Percentiles rank a stretch among this genome's conserved stretches.
Conservation (phyloP, 2,329 filamentous ascomycete genomes). For the Epicoccum nigrum region DNA sequence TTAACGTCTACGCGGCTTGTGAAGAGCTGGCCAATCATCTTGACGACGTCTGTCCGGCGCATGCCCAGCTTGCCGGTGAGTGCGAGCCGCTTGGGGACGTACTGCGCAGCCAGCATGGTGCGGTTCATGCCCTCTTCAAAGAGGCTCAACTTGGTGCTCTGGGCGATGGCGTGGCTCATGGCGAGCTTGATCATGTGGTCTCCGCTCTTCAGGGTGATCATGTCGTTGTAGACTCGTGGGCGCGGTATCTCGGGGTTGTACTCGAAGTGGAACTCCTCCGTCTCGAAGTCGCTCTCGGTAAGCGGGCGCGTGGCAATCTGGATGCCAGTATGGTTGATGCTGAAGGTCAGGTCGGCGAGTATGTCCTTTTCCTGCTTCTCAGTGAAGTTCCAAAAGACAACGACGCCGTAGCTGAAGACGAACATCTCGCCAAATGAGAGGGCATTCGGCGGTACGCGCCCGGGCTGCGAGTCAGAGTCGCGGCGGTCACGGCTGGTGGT, state of each 20-base stretch:
- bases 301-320: slow-evolving; percentile 79
- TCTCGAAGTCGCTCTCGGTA: slow-evolving; percentile 91
- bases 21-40: slow-evolving; percentile 87
- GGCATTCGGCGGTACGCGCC: slow-evolving; percentile 69
- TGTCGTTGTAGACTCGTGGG: slow-evolving; percentile 96
- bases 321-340: slow-evolving; percentile 67
- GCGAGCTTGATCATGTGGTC: slow-evolving; percentile 99
- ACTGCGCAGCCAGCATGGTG: slow-evolving; percentile 91
- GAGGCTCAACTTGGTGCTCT: slow-evolving; percentile 94
- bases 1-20: slow-evolving; percentile 97
- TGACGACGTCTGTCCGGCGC: slow-evolving; percentile 89
- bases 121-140: slow-evolving; percentile 96
- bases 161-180: slow-evolving; percentile 95
- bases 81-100: slow-evolving; percentile 87
- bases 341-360: slow-evolving; percentile 91
- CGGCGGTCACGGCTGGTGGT: slow-evolving; percentile 19
- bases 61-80: slow-evolving; percentile 90
- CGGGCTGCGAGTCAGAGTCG: slow-evolving; percentile 34
- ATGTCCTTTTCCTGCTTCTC: slow-evolving; percentile 96
- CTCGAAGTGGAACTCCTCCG: slow-evolving; percentile 97
- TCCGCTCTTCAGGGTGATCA: slow-evolving; percentile 93
- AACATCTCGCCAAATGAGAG: slow-evolving; percentile 93
- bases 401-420: slow-evolving; percentile 95
- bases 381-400: slow-evolving; percentile 98
- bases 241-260: slow-evolving; percentile 86